A percentile compares a stretch with the other conserved stretches of the same genome.
phyloP scores from a whole-genome alignment of 768 basidiomycete species.

The Hypsizygus marmoreus region DNA sequence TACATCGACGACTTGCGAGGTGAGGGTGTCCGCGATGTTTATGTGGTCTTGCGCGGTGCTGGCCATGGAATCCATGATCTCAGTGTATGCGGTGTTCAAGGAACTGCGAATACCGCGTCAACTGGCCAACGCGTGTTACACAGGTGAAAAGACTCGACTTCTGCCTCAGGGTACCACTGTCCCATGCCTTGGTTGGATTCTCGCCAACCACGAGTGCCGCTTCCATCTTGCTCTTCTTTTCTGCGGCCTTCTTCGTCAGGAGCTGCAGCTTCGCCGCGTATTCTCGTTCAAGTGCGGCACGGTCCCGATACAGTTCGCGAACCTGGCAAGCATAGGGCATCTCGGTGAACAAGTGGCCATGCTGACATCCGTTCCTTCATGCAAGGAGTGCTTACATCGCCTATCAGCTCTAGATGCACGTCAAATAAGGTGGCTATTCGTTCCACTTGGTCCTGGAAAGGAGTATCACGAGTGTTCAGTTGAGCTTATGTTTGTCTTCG shows the following conservation, averaged over 20 bases:
- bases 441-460: constrained; percentile 70
- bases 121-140: constrained; percentile 8
- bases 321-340: constrained; percentile 61
- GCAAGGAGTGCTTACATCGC: constrained; percentile 52
- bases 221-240: constrained; percentile 68
- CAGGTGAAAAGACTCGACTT: constrained; percentile 43
- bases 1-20: constrained; percentile 61
- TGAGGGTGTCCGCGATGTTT: constrained; percentile 62
- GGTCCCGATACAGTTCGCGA: constrained; percentile 70
- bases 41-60: constrained; percentile 70
- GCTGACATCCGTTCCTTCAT: background rate
- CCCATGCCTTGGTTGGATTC: constrained; percentile 65
- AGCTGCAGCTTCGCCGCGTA: constrained; percentile 73
- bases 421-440: constrained; percentile 58
- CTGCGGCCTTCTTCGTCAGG: constrained; percentile 65
- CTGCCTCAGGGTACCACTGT: constrained; percentile 50
- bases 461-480: constrained; percentile 6
- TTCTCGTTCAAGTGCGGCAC: constrained; percentile 72
- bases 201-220: constrained; percentile 60
- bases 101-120: constrained; percentile 48
- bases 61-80: constrained; percentile 62
- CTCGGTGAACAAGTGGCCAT: background rate
- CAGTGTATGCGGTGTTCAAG: constrained; percentile 67
- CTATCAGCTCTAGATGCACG: constrained; percentile 62
- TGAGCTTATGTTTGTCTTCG: constrained; percentile 7